A percentile compares a stretch with the other conserved stretches of the same genome.
Evolutionary conservation across 1,284 basidiomycete species (phyloP).

Genomic region (Trichosporon sp.): DNA sequence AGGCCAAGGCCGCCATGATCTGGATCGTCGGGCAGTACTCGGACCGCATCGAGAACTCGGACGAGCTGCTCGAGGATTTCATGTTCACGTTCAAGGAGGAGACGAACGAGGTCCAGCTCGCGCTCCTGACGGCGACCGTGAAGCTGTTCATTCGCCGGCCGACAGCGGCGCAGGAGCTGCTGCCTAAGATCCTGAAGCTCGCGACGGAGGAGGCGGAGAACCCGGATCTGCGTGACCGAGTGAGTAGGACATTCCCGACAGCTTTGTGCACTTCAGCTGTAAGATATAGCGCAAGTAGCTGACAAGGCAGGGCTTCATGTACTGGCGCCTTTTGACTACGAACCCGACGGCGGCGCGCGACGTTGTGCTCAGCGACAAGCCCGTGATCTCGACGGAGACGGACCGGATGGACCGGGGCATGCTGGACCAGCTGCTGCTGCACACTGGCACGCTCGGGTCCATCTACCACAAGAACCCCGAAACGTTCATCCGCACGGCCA

Average conservation of each 20-base stretch:
- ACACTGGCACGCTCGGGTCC: constrained; percentile 49
- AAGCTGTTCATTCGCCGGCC: constrained; percentile 95
- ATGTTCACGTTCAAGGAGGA: constrained; percentile 92
- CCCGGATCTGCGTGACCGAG: constrained; percentile 83
- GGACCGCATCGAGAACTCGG: constrained; percentile 92
- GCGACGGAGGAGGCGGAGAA: constrained; percentile 97
- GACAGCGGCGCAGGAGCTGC: constrained; percentile 80
- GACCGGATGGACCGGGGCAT: constrained; percentile 95
- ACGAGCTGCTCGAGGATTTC: constrained; percentile 83
- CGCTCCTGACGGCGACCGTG: constrained; percentile 91
- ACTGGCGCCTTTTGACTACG: constrained; percentile 94
- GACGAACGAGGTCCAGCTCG: constrained; percentile 87
- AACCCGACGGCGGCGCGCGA: constrained; percentile 84
- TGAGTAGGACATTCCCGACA: constrained; percentile 23
- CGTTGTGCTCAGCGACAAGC: constrained; percentile 91
- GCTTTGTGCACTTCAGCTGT: neutral
- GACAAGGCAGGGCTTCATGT: constrained; percentile 79
- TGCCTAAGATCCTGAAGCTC: constrained; percentile 83
- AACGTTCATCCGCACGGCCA: constrained; percentile 51
- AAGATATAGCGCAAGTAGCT: neutral
- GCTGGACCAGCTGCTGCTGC: constrained; percentile 62
- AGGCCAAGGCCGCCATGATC: constrained; percentile 94
- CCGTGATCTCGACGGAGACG: constrained; percentile 94
- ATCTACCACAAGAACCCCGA: constrained; percentile 51
- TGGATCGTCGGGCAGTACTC: constrained; percentile 99